Base-by-base conservation (phyloP, 768 basidiomycete genomes). In the Auriculariales sp. region DNA sequence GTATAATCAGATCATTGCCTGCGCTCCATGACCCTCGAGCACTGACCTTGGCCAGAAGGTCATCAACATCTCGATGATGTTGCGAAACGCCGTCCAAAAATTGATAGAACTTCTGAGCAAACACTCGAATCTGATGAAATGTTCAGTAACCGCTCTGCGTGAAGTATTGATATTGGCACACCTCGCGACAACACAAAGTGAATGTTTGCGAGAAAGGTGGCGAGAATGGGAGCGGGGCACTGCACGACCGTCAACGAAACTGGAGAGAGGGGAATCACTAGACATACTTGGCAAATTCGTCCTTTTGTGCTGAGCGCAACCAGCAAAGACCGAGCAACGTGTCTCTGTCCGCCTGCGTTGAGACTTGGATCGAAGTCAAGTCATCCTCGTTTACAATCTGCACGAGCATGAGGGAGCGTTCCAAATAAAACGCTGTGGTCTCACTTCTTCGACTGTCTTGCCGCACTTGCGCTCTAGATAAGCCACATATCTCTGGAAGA, bases 41-140 rank as follows among this genome's bases (percentile, higher is more conserved):
- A 32, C 60, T 50, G 58, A 92, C 94, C 73, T 83, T 91, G 66
- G 82, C 83, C 47, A 99, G 64, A 7, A 97, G 71, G 49, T 91
- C 90, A 57, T 98, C 93, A 28, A 93, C 87, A 59, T 93, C 85
- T 35, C 83, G 75, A 62, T 92, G 86, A 51, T 90, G 85, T 59
- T 93, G 88, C 2, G 85, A 81, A 4, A 95, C 86, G 7, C 94
- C 94, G 57, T 99, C 95, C 0, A 93, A 80, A 63, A 98, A 99
- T 22, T 89, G 82, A 61, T 97, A 94, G 68, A 95, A 98, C 57
- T 89, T 90, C 56, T 92, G 85, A 32, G 95, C 85, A 59, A 94
- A 97, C 35, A 70, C 72, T 24, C 89, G 81, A 52, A 94, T 85
- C 80, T 94, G 67, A 27, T 25, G 36, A 27, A 31, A 12, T 33